These are phyloP conservation scores for Saksenaea vasiformis DNA, from an alignment of 371 early-diverging fungal species.

Conservation along the genomic window DNA sequence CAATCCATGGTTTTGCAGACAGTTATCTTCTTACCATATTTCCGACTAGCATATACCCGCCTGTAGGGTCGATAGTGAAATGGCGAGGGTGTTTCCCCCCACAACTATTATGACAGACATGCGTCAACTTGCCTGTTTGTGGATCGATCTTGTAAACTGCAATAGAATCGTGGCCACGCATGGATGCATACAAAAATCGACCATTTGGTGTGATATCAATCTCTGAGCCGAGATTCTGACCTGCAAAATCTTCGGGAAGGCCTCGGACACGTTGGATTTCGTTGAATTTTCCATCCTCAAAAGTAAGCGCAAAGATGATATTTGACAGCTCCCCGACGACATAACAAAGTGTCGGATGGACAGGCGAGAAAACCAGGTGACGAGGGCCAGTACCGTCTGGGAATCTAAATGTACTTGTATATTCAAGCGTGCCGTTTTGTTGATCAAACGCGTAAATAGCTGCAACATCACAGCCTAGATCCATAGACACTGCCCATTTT, in stretches of 20 bases:
- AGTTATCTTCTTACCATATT: conserved; percentile 31
- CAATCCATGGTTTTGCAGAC: not conserved
- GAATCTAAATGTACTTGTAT: conserved; percentile 26
- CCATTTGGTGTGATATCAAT: conserved; percentile 43
- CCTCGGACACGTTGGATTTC: conserved; percentile 33
- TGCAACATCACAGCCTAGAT: conserved; percentile 33
- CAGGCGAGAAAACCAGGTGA: conserved; percentile 38
- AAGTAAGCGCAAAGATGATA: conserved; percentile 35
- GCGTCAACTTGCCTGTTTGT: conserved; percentile 32
- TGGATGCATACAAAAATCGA: conserved; percentile 38
- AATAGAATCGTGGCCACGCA: conserved; percentile 43
- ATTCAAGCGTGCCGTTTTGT: conserved; percentile 11
- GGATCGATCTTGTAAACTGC: conserved; percentile 34
- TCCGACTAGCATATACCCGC: conserved; percentile 36
- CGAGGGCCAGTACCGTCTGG: conserved; percentile 47
- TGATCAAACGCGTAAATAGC: conserved; percentile 27
- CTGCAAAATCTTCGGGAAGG: conserved; percentile 32
- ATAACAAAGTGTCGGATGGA: conserved; percentile 30
- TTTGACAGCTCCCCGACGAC: conserved; percentile 42
- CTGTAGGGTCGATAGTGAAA: conserved; percentile 47
- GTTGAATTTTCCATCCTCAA: conserved; percentile 34
- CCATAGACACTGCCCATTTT: conserved; percentile 16
- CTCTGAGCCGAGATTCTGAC: conserved; percentile 34
- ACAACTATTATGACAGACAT: conserved; percentile 27
- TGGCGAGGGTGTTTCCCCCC: conserved; percentile 47